Evolutionary conservation across 495 filamentous ascomycete species (phyloP).

Genomic region (Penicillium coprophilum): DNA sequence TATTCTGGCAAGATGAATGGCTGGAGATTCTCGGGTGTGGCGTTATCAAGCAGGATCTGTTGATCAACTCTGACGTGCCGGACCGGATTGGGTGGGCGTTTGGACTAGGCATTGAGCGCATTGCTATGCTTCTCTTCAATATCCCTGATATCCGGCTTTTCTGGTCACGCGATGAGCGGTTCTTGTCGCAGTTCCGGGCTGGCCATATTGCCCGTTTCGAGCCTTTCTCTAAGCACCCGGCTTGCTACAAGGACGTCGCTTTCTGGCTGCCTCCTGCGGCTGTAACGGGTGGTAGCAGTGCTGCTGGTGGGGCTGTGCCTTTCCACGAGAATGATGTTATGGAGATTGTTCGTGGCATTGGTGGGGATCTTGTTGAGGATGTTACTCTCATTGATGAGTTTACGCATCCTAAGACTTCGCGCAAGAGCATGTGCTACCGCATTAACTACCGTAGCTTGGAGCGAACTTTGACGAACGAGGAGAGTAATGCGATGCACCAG

Average conservation of each 20-base stretch:
- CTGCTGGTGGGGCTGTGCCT: conserved; percentile 51
- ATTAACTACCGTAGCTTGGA: conserved; percentile 91
- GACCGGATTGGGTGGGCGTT: conserved; percentile 90
- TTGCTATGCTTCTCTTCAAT: conserved; percentile 94
- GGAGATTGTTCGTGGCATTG: conserved; percentile 82
- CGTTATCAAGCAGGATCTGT: conserved; percentile 78
- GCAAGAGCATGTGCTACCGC: conserved; percentile 85
- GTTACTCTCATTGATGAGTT: conserved; percentile 83
- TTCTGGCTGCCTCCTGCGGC: conserved; percentile 76
- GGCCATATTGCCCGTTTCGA: conserved; percentile 67
- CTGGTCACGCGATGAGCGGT: conserved; percentile 83
- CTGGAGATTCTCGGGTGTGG: conserved; percentile 92
- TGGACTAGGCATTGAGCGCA: conserved; percentile 85
- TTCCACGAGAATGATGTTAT: conserved; percentile 97
- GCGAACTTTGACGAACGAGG: conserved; percentile 76
- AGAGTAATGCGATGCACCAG: conserved; percentile 75
- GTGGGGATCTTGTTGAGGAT: conserved; percentile 82
- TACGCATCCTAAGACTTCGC: conserved; percentile 78
- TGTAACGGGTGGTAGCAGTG: conserved; percentile 39
- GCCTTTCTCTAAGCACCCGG: conserved; percentile 86
- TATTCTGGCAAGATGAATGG: conserved; percentile 94
- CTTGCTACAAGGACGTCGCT: conserved; percentile 84
- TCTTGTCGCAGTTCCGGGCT: conserved; percentile 76
- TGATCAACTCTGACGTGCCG: conserved; percentile 72
- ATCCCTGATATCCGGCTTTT: conserved; percentile 98